Base-by-base conservation (phyloP, 345 rosid genomes). In the Geranium brycei region DNA sequence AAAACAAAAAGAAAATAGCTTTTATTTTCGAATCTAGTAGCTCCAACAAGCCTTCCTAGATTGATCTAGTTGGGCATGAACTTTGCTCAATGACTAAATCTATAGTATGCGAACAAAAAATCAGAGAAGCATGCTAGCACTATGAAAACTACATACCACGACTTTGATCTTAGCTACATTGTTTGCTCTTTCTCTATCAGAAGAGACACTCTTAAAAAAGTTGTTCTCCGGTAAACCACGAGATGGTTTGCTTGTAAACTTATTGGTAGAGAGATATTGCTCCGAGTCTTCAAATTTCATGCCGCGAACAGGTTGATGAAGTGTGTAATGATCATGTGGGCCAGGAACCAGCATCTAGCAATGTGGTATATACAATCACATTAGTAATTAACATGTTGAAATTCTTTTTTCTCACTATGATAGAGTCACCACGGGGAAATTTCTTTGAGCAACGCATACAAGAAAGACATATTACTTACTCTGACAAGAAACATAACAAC, bases 111-210 rank as follows among this genome's bases (percentile, higher is more conserved):
- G 12, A 38, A 19, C 63, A 59, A 23, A 56, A 18, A 51, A 17
- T 17, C 23, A 47, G 14, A 41, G 23, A 18, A 23, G 28, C 59
- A 30, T 53, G 63, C 56, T 60, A 59, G n/a, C 18, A 53, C 51
- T 5, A 15, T 32, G 41, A 38, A 17, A 58, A 12, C 30, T n/a
- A 64, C 75, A 41, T 79, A 81, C 89, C 84, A 80, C 84, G 12
- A 84, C 86, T 84, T 84, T 84, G 74, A 81, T 84, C 77, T 77
- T 84, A 10, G 89, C 86, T 58, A 84, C 89, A 77, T 35, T 65
- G 65, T 72, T 79, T 53, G 81, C 76, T 57, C 73, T 81, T 51
- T 80, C 86, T 68, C 74, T 84, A 62, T 84, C 89, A 12, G 60
- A 69, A 4, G 79, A 57, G 47, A 78, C 76, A 69, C 84, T 81